A percentile compares a stretch with the other conserved stretches of the same genome.
phyloP scores from a whole-genome alignment of 2,329 filamentous ascomycete species.

The Talaromyces sp. region DNA sequence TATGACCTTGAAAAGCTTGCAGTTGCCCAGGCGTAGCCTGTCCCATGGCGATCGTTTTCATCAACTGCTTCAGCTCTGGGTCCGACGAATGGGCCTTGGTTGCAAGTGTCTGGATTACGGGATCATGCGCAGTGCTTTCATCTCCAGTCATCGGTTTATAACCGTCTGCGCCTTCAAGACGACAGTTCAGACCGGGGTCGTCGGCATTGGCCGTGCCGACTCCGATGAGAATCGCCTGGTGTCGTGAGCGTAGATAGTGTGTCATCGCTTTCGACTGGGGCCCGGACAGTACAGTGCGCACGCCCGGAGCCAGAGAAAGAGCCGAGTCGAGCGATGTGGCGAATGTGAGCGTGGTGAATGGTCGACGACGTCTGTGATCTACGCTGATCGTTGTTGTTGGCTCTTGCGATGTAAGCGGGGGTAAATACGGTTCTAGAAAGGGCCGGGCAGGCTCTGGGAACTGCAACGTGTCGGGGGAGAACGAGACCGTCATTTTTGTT shows the following conservation, averaged over 20 bases:
- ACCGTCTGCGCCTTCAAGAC: slow-evolving; percentile 56
- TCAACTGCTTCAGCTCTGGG: slow-evolving; percentile 2
- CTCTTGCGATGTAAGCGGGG: not conserved
- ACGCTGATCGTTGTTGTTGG: not conserved
- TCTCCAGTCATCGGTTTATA: slow-evolving; percentile 18
- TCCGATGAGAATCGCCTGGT: slow-evolving; percentile 80
- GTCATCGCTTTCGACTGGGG: slow-evolving; percentile 85
- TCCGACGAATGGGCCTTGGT: not conserved
- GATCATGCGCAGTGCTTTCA: not conserved
- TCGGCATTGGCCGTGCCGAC: slow-evolving; percentile 79
- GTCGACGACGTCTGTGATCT: not conserved
- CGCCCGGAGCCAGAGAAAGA: slow-evolving; percentile 68
- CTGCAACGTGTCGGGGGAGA: not conserved
- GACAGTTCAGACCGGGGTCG: slow-evolving; percentile 78
- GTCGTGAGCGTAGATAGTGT: slow-evolving; percentile 74
- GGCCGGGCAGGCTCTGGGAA: slow-evolving; percentile 4
- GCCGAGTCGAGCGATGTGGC: slow-evolving; percentile 83
- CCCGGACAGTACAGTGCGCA: slow-evolving; percentile 78
- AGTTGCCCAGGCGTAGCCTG: not conserved
- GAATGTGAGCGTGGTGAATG: slow-evolving; percentile 15
- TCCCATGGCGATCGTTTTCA: not conserved
- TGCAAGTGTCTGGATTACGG: not conserved
- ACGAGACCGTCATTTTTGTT: not conserved
- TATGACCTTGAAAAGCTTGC: not conserved
- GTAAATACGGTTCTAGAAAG: slow-evolving; percentile 8